Base-by-base conservation (phyloP, 2,329 filamentous ascomycete genomes). In the Xylariaceae sp. region DNA sequence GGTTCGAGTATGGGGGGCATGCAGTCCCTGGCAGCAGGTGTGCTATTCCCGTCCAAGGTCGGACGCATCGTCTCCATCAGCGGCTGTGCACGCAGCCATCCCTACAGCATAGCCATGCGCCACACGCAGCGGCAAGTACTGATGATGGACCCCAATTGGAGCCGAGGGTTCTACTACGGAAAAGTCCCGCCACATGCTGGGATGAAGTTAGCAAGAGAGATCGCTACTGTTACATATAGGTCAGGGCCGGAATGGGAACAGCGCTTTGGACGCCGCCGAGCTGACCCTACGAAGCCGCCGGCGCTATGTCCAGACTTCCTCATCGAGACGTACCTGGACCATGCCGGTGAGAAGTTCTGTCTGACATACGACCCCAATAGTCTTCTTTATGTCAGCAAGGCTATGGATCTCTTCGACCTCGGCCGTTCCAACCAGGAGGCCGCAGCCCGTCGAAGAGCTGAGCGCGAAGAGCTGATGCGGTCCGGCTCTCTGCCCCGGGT, bases 71-170 rank as follows among this genome's bases (percentile, higher is more conserved):
- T 88, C 26, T 90, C 82, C 55, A 92, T 97, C 57, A 94, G 85
- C 56, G 92, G 90, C 9, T 98, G 92, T 62, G 92, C 90, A 1
- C 75, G 92, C 48, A 94, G 85, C 52, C 92, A 98, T 60, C 92
- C 92, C 1, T 98, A 98, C 68, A 94, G 89, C 62, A 95, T 98
- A 60, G 92, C 92, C 23, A 96, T 98, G 90, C 81, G 92, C 38
- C 92, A 98, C 65, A 95, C 90, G 0, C 92, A 98, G 65, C 81
- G 92, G 18, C 92, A 97, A 67, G 92, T 96, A 1, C 75, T 98
- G 33, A 97, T 98, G 89, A 96, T 96, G 84, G 92, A 98, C 56
- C 88, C 89, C 2, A 88, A 94, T 56, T 98, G 92, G 92, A 86
- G 87, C 51, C 80, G 92, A 24, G 92, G 92, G 2, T 94, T 90